Evolutionary conservation across 768 basidiomycete species (phyloP).

Genomic region (Boletus vermiculosoides): DNA sequence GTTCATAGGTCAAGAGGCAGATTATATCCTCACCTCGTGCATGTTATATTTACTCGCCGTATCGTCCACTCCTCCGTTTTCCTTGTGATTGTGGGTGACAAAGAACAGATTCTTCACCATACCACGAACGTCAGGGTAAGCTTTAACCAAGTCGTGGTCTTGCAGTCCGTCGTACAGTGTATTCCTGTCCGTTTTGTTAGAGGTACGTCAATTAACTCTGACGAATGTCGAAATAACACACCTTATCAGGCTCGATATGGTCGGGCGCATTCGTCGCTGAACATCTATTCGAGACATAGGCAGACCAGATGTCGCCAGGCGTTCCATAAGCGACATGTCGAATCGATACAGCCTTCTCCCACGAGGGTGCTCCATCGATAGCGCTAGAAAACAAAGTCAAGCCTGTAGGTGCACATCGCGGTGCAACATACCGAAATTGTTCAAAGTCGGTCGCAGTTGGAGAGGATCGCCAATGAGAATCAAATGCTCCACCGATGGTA

Average conservation of each 20-base stretch:
- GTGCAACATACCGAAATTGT: constrained; percentile 51
- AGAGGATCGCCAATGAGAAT: constrained; percentile 81
- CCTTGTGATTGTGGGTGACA: constrained; percentile 57
- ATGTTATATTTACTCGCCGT: constrained; percentile 63
- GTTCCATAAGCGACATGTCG: constrained; percentile 76
- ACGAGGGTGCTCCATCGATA: constrained; percentile 65
- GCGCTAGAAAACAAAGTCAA: constrained; percentile 37
- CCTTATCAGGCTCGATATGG: constrained; percentile 53
- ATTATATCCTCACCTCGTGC: constrained; percentile 63
- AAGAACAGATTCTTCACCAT: constrained; percentile 67
- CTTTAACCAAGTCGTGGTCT: constrained; percentile 52
- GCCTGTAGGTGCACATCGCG: background rate
- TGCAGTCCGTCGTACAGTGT: constrained; percentile 61
- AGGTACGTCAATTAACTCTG: background rate
- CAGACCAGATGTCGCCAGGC: constrained; percentile 54
- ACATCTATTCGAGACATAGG: constrained; percentile 70
- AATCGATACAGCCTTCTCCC: constrained; percentile 60
- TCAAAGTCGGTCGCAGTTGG: constrained; percentile 68
- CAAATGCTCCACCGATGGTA: constrained; percentile 65
- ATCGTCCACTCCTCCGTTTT: constrained; percentile 61
- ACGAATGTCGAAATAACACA: background rate
- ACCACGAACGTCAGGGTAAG: constrained; percentile 59
- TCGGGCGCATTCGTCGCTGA: constrained; percentile 74
- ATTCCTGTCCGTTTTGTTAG: constrained; percentile 33
- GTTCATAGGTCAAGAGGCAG: background rate